Evolutionary conservation across 1,284 basidiomycete genomes (phyloP), one percentile per base, ranked within the genome.

Genomic region (Bondarzewia mesenterica): DNA sequence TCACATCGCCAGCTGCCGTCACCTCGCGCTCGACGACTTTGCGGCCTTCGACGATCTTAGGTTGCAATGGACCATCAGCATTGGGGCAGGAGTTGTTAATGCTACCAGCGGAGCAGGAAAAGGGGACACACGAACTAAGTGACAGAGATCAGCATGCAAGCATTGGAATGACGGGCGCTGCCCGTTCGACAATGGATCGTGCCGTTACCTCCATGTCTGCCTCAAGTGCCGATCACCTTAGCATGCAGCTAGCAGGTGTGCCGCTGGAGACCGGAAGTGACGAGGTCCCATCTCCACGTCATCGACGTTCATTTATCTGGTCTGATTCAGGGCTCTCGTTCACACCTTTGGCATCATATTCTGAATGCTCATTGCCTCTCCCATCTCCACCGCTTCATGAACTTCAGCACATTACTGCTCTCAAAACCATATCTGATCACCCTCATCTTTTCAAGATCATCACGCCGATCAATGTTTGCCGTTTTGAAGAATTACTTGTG

Each of bases 371-470:
- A 8, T 8, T 8, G 8, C 32, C 32, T 8, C 32, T 35, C 32
- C 32, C 32, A 8, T 35, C 32, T 35, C 32, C 32, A 8, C 32
- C 32, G 8, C 10, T 35, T 35, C 10, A 35, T n/a, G 32, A 35
- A 8, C 32, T n/a, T n/a, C n/a, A 8, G n/a, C 32, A 8, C 32
- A 8, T n/a, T 35, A 8, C 32, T 35, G 10, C n/a, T n/a, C n/a
- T 8, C 10, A 5, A 4, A 14, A 40, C 39, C 39, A 40, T 40
- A 14, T 10, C 15, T 5, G 14, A 15, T 3, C 15, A 45, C 25
- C 56, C 61, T 2, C 35, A 65, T 5, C 55, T 70, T 0, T 70
- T 71, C 52, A 54, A 60, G 22, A 60, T 70, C 18, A 60, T 62
- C 8, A 63, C 67, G 0, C 66, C 68, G 0, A 61, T 71, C 49